Percentiles rank a stretch among this genome's conserved stretches.
These are phyloP conservation scores for Adansonia madagascariensis DNA, from an alignment of 441 rosid genomes.

Conservation along the genomic window DNA sequence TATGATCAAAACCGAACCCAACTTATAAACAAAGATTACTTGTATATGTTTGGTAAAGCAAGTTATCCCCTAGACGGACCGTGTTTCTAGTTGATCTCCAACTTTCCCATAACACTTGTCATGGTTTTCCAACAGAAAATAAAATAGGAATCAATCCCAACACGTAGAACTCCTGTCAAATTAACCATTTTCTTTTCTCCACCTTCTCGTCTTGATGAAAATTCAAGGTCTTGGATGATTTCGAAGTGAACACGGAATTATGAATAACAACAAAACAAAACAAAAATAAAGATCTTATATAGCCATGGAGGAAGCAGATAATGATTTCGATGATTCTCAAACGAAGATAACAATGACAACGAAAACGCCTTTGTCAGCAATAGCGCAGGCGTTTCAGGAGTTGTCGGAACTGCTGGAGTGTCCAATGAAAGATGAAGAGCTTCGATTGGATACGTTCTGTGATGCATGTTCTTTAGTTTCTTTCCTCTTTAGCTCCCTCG, in stretches of 20 bases:
- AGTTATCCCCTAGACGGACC: background rate
- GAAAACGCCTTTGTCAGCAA: conserved; percentile 51
- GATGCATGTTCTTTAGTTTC: conserved; percentile 75
- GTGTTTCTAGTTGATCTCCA: background rate
- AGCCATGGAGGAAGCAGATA: conserved; percentile 29
- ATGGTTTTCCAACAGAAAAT: background rate
- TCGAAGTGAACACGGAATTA: background rate
- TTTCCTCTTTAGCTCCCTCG: conserved; percentile 65
- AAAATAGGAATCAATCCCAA: conserved; percentile 6
- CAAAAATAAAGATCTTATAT: background rate
- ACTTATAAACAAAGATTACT: no score
- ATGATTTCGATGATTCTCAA: conserved; percentile 38
- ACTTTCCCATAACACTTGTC: conserved; percentile 15
- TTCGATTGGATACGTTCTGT: conserved; percentile 64
- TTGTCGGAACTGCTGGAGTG: conserved; percentile 44
- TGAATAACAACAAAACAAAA: no score
- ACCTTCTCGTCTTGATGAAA: background rate
- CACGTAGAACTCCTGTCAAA: background rate
- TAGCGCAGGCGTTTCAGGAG: conserved; percentile 72
- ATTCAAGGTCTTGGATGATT: background rate
- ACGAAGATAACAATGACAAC: conserved; percentile 21
- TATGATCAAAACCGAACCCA: no score
- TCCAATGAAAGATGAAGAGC: conserved; percentile 33
- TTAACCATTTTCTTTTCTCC: background rate
- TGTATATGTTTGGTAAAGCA: no score